These are phyloP conservation scores for Phytophthora ramorum DNA, from an alignment of 352 stramenopile species.

Conservation along the genomic window DNA sequence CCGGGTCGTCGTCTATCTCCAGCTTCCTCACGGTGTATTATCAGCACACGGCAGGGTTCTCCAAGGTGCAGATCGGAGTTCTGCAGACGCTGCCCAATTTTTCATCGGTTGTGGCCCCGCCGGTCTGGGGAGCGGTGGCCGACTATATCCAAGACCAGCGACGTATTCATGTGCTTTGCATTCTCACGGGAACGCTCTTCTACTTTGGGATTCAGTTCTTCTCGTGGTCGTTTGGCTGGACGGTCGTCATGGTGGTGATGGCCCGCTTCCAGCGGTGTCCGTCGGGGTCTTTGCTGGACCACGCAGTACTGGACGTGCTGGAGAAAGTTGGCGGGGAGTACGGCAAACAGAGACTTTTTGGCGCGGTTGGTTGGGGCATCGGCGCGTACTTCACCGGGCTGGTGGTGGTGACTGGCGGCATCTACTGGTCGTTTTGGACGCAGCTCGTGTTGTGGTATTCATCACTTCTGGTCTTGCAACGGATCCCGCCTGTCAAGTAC, in stretches of 20 bases:
- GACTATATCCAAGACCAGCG: conserved; percentile 65
- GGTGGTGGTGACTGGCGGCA: conserved; percentile 53
- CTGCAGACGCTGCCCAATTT: conserved; percentile 71
- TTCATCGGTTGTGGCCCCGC: conserved; percentile 61
- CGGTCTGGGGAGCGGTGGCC: conserved; percentile 71
- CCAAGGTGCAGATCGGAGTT: conserved; percentile 76
- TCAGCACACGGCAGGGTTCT: conserved; percentile 60
- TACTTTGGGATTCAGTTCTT: conserved; percentile 58
- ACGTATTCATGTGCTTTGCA: conserved; percentile 69
- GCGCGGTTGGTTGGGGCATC: conserved; percentile 69
- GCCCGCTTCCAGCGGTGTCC: conserved; percentile 60
- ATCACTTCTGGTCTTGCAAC: conserved; percentile 60
- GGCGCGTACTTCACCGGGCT: conserved; percentile 66
- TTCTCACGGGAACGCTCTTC: conserved; percentile 56
- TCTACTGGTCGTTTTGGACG: conserved; percentile 55
- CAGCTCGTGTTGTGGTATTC: conserved; percentile 5
- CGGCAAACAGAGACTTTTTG: conserved; percentile 78
- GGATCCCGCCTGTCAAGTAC: conserved; percentile 56
- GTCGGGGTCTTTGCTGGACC: conserved; percentile 63
- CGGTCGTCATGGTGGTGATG: conserved; percentile 49
- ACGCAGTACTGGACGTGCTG: conserved; percentile 67
- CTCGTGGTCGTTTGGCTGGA: conserved; percentile 45
- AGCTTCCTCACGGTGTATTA: conserved; percentile 81
- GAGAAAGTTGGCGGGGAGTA: conserved; percentile 71
- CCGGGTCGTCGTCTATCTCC: conserved; percentile 60